These are phyloP conservation scores for Termitomyces sp. DNA, from an alignment of 768 basidiomycete species.

Conservation along the genomic window DNA sequence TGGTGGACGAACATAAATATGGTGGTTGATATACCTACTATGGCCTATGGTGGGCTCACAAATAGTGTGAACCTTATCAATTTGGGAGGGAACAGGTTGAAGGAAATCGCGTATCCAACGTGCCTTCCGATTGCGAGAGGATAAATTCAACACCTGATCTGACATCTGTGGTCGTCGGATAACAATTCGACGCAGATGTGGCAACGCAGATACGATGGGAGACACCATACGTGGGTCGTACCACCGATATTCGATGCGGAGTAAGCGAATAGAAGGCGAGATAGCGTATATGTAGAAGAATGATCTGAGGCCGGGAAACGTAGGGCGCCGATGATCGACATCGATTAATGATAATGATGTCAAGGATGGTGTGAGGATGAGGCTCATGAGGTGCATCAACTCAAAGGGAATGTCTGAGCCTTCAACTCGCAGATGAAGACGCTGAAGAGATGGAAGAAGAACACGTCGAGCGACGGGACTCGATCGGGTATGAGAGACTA, in stretches of 20 bases:
- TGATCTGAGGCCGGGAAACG: constrained; percentile 43
- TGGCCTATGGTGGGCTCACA: constrained; percentile 1
- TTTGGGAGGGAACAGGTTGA: constrained; percentile 6
- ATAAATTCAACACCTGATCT: constrained; percentile 31
- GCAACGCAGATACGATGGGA: constrained; percentile 31
- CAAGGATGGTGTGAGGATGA: constrained; percentile 47
- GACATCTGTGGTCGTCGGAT: constrained; percentile 30
- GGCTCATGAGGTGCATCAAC: constrained; percentile 48
- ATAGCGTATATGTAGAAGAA: constrained; percentile 46
- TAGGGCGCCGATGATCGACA: constrained; percentile 27
- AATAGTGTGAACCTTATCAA: constrained; percentile 3
- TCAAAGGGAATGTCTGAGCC: constrained; percentile 60
- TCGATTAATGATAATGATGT: constrained; percentile 47
- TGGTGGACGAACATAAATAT: not conserved
- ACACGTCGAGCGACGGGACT: constrained; percentile 31
- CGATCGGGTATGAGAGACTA: constrained; percentile 20
- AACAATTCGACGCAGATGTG: constrained; percentile 29
- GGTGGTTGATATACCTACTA: not conserved
- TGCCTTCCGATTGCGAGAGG: constrained; percentile 14
- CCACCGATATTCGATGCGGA: constrained; percentile 47
- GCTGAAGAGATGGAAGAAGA: constrained; percentile 41
- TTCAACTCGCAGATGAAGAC: constrained; percentile 49
- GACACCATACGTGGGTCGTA: constrained; percentile 38
- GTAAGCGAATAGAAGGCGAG: constrained; percentile 33
- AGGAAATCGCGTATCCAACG: constrained; percentile 7